Base-by-base conservation (phyloP, 352 stramenopile species). In the Globisporangium paroecandrum region DNA sequence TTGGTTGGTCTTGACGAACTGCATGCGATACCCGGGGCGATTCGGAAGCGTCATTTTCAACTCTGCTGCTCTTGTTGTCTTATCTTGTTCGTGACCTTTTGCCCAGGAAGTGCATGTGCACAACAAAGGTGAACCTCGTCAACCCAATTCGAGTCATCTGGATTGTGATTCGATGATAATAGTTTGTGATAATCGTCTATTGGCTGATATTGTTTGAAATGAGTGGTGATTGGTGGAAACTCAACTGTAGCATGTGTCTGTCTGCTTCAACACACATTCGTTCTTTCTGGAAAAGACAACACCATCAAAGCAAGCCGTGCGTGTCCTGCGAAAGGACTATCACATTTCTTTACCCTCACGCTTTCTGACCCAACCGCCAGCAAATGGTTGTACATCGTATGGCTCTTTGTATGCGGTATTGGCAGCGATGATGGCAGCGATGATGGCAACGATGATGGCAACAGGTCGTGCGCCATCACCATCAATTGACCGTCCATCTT, bases 1-100 rank as follows among this genome's bases (percentile, higher is more conserved):
- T 54, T 70, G 46, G 49, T 46, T 62, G n/a, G 27, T 46, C 61
- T 58, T 58, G 54, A 65, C 29, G 27, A 53, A 49, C 7, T 63
- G 66, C 62, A 74, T 69, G 49, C 66, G 62, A 62, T 79, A 78
- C 62, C 72, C 77, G 34, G 46, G 61, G 59, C 77, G 76, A 70
- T 81, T 83, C 25, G 79, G 79, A 70, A 87, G 78, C 57, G 79
- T 87, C 79, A 87, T 87, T 65, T 85, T 79, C 64, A 61, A 74
- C 63, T 75, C 29, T 77, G 72, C 64, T 62, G 58, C 73, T 47
- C 9, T 22, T 13, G 29, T 38, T 63, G 43, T 53, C 65, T 58
- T 24, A 25, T 41, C 36, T 55, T 59, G 43, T 41, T 34, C 10
- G 25, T 64, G 25, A 27, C 13, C 54, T 34, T 41, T 41, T 59